A percentile compares a stretch with the other conserved stretches of the same genome.
Evolutionary conservation across 352 stramenopile genomes (phyloP).

Genomic region (Globisporangium spinosum): DNA sequence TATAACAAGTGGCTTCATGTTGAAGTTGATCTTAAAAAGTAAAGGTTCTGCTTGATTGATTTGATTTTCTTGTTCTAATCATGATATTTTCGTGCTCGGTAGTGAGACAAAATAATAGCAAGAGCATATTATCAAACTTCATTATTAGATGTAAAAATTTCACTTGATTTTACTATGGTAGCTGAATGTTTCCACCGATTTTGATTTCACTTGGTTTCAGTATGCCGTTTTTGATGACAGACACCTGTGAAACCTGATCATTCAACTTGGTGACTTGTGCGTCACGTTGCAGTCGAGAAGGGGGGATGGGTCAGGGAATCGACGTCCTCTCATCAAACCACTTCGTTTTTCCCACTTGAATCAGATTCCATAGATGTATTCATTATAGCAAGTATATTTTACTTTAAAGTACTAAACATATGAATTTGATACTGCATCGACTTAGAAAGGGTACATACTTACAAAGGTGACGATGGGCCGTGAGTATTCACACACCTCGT

Average conservation of each 20-base stretch:
- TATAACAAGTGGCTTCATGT: no score
- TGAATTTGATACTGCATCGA: neutral
- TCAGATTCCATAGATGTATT: neutral
- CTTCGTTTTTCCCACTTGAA: no score
- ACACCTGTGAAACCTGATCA: neutral
- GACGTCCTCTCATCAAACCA: neutral
- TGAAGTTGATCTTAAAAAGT: no score
- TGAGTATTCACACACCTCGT: neutral
- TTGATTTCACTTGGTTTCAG: neutral
- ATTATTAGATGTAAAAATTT: neutral
- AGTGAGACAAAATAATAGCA: no score
- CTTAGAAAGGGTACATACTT: neutral
- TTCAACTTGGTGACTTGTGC: neutral
- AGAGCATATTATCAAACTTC: no score
- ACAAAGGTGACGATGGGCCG: neutral
- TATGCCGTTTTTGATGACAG: neutral
- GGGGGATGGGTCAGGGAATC: neutral
- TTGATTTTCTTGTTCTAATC: no score
- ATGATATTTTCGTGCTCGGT: no score
- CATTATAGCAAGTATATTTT: neutral
- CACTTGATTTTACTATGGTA: neutral
- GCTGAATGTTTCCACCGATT: neutral
- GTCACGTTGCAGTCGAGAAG: neutral
- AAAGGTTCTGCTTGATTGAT: no score
- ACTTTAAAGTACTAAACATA: no score